Evolutionary conservation across 441 rosid species (phyloP).

Genomic region (Geranium incanum): DNA sequence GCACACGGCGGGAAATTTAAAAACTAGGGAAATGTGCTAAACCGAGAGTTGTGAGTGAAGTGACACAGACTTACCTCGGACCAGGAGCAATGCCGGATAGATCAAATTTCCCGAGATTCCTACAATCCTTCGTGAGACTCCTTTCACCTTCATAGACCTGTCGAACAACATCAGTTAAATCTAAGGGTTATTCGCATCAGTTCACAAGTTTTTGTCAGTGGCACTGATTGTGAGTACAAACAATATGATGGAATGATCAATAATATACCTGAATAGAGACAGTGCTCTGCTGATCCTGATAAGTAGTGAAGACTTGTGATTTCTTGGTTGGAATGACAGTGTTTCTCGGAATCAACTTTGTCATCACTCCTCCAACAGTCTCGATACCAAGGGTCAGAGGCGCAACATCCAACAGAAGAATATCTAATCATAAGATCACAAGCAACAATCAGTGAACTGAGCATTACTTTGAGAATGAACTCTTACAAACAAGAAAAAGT

Average conservation of each 20-base stretch:
- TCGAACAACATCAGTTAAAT: not conserved
- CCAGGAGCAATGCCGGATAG: constrained; percentile 77
- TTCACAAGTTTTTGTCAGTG: no score
- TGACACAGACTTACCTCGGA: constrained; percentile 36
- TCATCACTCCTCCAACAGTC: constrained; percentile 98
- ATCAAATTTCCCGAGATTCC: constrained; percentile 87
- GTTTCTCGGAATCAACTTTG: constrained; percentile 96
- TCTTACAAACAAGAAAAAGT: no score
- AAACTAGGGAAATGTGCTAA: not conserved
- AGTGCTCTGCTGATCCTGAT: constrained; percentile 96
- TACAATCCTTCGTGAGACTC: constrained; percentile 91
- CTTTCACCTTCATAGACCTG: constrained; percentile 97
- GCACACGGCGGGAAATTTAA: no score
- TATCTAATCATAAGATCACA: constrained; percentile 39
- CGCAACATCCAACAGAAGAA: constrained; percentile 92
- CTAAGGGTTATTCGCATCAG: not conserved
- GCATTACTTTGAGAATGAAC: not conserved
- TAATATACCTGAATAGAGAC: constrained; percentile 77
- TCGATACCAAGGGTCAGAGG: constrained; percentile 94
- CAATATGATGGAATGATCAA: not conserved
- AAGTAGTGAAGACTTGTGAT: constrained; percentile 95
- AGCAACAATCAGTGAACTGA: not conserved
- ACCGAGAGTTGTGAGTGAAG: no score
- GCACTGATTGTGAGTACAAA: not conserved
- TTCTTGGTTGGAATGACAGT: constrained; percentile 97